Base-by-base conservation (phyloP, 2,329 filamentous ascomycete species). In the Cordyceps militaris region DNA sequence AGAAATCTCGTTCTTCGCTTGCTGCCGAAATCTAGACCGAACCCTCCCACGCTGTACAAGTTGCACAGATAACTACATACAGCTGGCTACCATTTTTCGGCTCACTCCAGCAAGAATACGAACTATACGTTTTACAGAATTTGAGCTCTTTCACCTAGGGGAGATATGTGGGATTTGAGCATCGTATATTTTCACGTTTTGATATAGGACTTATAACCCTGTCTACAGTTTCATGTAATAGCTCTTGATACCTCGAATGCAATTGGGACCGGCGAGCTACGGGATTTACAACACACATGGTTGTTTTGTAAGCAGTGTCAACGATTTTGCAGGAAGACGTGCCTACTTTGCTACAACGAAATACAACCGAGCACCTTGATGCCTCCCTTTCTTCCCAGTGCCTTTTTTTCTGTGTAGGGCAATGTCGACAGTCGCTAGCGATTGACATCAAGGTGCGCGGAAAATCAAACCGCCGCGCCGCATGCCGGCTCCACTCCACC, bases 1-100 rank as follows among this genome's bases (percentile, higher is more conserved):
- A 77, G 67, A 79, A 79, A 67, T 74, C 70, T 51, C 72, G 75
- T 13, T 62, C 73, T 19, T 72, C 73, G 3, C 66, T 73, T 58
- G 69, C 72, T 9, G 64, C 68, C 6, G 65, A 68, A 44, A 42
- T 26, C 8, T 40, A 36, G 36, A 26, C 16, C 23, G 23, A n/a
- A n/a, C 11, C 23, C 36, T 14, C 24, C 21, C 51, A n/a, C 19
- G 23, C 28, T 14, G 36, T 19, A 21, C 34, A 14, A 28, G 36
- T 11, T 13, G 16, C 23, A 30, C 9, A 5, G 24, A 19, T 5
- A 14, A 46, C 23, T 14, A 6, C 28, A 13, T 32, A 8, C 26
- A 32, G 19, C 34, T 49, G 30, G 23, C 42, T 26, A 24, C 21
- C 13, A 4, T 32, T 38, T 52, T n/a, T n/a, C n/a, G n/a, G n/a